phyloP scores from a whole-genome alignment of 2,329 filamentous ascomycete genomes.

The Calonectria fujianensis region DNA sequence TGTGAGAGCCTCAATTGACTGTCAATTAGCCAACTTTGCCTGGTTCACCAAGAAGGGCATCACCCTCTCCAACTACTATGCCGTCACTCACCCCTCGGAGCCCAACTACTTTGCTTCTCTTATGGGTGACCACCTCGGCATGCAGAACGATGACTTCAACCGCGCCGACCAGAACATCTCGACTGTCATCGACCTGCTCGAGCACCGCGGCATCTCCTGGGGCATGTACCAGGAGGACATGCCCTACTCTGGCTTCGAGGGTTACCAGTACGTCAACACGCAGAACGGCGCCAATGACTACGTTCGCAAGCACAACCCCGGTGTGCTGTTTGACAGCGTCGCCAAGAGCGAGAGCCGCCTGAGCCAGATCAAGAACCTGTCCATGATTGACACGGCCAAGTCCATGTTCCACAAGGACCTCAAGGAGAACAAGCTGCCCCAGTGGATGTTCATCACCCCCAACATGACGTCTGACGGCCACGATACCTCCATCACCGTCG shows the following conservation, averaged over 20 bases:
- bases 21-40: conserved; percentile 50
- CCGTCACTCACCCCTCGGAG: conserved; percentile 78
- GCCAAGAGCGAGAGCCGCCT: conserved; percentile 76
- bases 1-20: background rate
- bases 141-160: conserved; percentile 75
- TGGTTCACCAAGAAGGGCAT: conserved; percentile 57
- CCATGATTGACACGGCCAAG: conserved; percentile 62
- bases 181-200: conserved; percentile 81
- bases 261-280: conserved; percentile 77
- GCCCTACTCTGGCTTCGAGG: conserved; percentile 85
- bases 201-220: conserved; percentile 79
- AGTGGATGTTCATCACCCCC: conserved; percentile 83
- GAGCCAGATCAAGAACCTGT: conserved; percentile 83
- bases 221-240: conserved; percentile 85
- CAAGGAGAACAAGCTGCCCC: conserved; percentile 77
- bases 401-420: conserved; percentile 81
- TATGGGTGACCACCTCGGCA: conserved; percentile 79
- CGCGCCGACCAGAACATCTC: conserved; percentile 76
- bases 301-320: conserved; percentile 87
- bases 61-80: conserved; percentile 63
- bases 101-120: conserved; percentile 81
- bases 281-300: conserved; percentile 82
- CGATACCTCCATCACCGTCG: conserved; percentile 81
- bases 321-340: conserved; percentile 80
- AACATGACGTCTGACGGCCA: conserved; percentile 88